A percentile compares a stretch with the other conserved stretches of the same genome.
These are phyloP conservation scores for Coniochaeta sp. DNA, from an alignment of 2,329 filamentous ascomycete species.

Conservation along the genomic window DNA sequence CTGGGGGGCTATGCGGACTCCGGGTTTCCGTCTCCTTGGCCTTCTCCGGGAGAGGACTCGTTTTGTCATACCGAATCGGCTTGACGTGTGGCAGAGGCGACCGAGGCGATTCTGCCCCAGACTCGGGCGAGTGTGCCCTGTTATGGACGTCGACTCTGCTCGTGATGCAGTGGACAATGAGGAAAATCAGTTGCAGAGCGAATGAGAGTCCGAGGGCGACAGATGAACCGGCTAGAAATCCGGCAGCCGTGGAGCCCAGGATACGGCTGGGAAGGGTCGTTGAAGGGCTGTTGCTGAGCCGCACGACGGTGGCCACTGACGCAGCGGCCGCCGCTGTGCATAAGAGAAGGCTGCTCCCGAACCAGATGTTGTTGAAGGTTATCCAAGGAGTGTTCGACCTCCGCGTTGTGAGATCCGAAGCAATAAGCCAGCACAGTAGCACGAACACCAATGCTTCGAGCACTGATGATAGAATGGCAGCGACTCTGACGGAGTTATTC, in stretches of 20 bases:
- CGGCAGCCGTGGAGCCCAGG: constrained; percentile 22
- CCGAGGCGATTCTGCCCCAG: constrained; percentile 23
- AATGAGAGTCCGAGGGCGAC: constrained; percentile 38
- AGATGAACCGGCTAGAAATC: constrained; percentile 36
- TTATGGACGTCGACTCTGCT: constrained; percentile 23
- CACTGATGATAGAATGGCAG: constrained; percentile 30
- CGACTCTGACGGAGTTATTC: constrained; percentile 22
- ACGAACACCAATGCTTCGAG: constrained; percentile 30
- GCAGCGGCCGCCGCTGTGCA: constrained; percentile 37
- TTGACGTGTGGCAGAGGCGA: constrained; percentile 35
- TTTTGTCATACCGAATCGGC: constrained; percentile 44
- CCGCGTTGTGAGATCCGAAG: constrained; percentile 19
- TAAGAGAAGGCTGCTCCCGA: constrained; percentile 29
- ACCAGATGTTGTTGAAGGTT: constrained; percentile 25
- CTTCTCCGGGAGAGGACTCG: constrained; percentile 25
- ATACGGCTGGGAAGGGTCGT: constrained; percentile 21
- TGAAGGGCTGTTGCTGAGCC: constrained; percentile 25
- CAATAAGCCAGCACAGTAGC: constrained; percentile 24
- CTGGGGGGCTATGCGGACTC: constrained; percentile 27
- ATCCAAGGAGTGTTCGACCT: constrained; percentile 10
- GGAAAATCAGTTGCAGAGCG: constrained; percentile 39
- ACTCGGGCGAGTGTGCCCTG: constrained; percentile 19
- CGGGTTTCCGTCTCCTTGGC: constrained; percentile 26
- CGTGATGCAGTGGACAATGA: constrained; percentile 35
- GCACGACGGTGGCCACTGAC: constrained; percentile 36